A percentile compares a stretch with the other conserved stretches of the same genome.
These are phyloP conservation scores for Colletotrichum agaves DNA, from an alignment of 2,329 filamentous ascomycete genomes.

Conservation along the genomic window DNA sequence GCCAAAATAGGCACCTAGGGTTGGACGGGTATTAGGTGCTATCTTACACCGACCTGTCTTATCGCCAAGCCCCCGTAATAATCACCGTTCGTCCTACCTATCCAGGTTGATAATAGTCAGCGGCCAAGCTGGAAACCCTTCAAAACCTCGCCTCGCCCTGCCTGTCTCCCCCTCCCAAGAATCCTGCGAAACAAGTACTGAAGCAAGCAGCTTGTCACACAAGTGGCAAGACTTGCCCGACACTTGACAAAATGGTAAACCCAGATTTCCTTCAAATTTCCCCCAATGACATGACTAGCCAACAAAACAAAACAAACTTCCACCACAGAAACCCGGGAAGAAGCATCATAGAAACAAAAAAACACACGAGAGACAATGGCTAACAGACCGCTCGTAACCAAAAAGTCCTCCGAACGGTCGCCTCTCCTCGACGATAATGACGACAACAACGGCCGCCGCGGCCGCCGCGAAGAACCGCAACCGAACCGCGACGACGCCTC, in stretches of 20 bases:
- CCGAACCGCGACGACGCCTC: slow-evolving; percentile 43
- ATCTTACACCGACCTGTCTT: not conserved
- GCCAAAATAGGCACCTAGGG: not conserved
- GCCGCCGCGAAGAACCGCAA: slow-evolving; percentile 15
- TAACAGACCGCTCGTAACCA: slow-evolving; percentile 47
- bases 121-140: not conserved
- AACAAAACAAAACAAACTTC: not conserved
- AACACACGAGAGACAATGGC: slow-evolving; percentile 8
- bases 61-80: not conserved
- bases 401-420: slow-evolving; percentile 53
- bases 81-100: not conserved
- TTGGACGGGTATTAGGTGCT: not conserved
- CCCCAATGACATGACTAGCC: not conserved
- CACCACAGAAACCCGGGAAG: not conserved
- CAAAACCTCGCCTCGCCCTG: not conserved
- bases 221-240: slow-evolving; percentile 1
- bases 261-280: not conserved
- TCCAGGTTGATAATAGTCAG: not conserved
- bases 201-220: slow-evolving; percentile 6
- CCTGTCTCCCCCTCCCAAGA: not conserved
- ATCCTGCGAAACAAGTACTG: slow-evolving; percentile 1
- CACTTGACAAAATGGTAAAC: slow-evolving; percentile 3
- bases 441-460: not conserved
- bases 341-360: not conserved
- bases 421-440: slow-evolving; percentile 53